A percentile compares a stretch with the other conserved stretches of the same genome.
phyloP scores from a whole-genome alignment of 106 monocot species.

The Dioscorea alata region DNA sequence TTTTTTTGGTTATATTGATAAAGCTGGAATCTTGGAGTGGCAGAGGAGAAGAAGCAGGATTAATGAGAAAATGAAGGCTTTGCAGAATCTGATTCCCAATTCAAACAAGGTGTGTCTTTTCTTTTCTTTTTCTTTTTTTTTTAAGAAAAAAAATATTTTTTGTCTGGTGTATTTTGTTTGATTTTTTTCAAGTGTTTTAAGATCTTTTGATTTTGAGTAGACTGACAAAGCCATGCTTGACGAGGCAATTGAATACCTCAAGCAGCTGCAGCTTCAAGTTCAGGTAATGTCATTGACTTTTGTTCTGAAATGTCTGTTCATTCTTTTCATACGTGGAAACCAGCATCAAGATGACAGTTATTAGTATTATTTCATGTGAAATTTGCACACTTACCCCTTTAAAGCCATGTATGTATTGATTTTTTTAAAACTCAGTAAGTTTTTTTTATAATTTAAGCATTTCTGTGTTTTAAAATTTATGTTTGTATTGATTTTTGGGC shows the following conservation, averaged over 20 bases:
- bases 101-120: constrained; percentile 15
- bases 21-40: background rate
- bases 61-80: constrained; percentile 12
- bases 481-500: too few species aligned
- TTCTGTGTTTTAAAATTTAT: too few species aligned
- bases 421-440: too few species aligned
- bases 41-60: constrained; percentile 25
- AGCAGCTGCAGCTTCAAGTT: constrained; percentile 29
- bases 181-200: background rate
- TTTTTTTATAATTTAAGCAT: too few species aligned
- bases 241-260: constrained; percentile 28
- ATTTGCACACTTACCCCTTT: too few species aligned
- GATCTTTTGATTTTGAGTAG: background rate
- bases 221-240: constrained; percentile 16
- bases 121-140: too few species aligned
- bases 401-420: too few species aligned
- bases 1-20: background rate
- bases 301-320: too few species aligned
- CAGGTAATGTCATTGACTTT: constrained; percentile 6
- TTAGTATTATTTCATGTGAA: too few species aligned
- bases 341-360: too few species aligned
- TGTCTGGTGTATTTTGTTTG: background rate
- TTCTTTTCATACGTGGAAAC: too few species aligned
- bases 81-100: constrained; percentile 17
- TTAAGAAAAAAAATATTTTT: too few species aligned